phyloP scores from a whole-genome alignment of 345 rosid species.

The Erodium maritimum region DNA sequence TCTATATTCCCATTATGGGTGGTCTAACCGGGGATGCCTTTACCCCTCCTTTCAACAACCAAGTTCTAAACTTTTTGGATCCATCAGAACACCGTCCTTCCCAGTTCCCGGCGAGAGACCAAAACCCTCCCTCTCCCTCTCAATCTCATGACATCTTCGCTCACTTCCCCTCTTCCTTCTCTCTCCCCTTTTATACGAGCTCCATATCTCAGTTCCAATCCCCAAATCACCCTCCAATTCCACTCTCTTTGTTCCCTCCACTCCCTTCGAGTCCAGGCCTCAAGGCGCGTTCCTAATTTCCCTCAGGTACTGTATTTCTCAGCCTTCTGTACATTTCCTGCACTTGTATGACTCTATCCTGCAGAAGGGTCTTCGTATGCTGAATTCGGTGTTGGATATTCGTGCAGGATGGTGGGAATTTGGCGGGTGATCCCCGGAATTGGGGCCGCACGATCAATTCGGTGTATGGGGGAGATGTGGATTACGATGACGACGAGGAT shows the following conservation, averaged over 20 bases:
- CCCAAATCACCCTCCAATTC: constrained; percentile 5
- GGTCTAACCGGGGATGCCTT: no score
- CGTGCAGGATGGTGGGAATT: constrained; percentile 23
- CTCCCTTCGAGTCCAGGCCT: constrained; percentile 10
- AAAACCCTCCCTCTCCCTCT: neutral
- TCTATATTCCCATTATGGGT: no score
- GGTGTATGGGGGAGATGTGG: constrained; percentile 20
- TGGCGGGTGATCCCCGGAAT: constrained; percentile 37
- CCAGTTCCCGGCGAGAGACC: no score
- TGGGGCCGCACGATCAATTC: constrained; percentile 64
- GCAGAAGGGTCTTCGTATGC: neutral
- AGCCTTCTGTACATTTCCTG: no score
- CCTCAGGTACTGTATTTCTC: constrained; percentile 4
- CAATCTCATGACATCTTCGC: neutral
- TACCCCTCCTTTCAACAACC: no score
- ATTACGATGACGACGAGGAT: constrained; percentile 30
- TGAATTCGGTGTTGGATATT: neutral
- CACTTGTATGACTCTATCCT: no score
- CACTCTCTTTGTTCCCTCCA: constrained; percentile 4
- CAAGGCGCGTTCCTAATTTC: constrained; percentile 7
- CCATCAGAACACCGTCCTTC: no score
- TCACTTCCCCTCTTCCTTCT: constrained; percentile 6
- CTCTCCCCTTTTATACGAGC: constrained; percentile 12
- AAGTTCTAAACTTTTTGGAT: no score
- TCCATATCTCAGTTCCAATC: constrained; percentile 12